phyloP scores from a whole-genome alignment of 2,329 filamentous ascomycete species.

The Drechslerella stenobrocha region DNA sequence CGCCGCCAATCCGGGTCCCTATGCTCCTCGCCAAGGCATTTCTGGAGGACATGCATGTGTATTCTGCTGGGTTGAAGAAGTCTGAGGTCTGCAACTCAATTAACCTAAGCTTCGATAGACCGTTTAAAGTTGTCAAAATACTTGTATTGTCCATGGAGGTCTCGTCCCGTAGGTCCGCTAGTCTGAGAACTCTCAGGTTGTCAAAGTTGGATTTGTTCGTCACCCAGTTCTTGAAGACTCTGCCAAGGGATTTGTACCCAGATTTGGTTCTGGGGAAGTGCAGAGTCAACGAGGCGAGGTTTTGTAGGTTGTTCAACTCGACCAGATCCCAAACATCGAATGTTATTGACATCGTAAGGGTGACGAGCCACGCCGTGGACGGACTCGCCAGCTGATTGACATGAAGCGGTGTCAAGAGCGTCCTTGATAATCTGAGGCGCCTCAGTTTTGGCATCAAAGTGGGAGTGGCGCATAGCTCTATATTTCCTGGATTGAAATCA shows the following conservation, averaged over 20 bases:
- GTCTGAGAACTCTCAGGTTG: conserved; percentile 17
- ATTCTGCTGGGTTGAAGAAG: too few relatives aligned
- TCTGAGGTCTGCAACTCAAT: conserved; percentile 23
- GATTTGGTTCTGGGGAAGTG: conserved; percentile 6
- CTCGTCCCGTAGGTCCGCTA: conserved; percentile 8
- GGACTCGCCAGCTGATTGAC: conserved; percentile 16
- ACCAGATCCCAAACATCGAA: conserved; percentile 37
- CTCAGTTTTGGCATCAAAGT: conserved; percentile 11
- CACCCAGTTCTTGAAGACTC: conserved; percentile 42
- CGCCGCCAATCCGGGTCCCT: too few relatives aligned
- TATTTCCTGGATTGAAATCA: conserved; percentile 38
- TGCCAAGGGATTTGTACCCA: conserved; percentile 8
- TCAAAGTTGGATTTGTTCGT: conserved; percentile 28
- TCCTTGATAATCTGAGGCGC: conserved; percentile 25
- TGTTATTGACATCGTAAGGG: conserved; percentile 18
- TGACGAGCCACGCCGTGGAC: conserved; percentile 31
- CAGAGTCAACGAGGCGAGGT: conserved; percentile 28
- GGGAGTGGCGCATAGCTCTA: conserved; percentile 13
- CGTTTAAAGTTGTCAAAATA: conserved; percentile 9
- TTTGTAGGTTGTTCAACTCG: conserved; percentile 19
- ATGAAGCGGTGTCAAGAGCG: conserved; percentile 30
- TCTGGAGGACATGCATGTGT: too few relatives aligned
- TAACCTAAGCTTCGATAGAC: conserved; percentile 13
- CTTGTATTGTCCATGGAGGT: conserved; percentile 1
- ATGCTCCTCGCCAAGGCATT: conserved; percentile 14